Conservation (phyloP, 2,329 filamentous ascomycete genomes). For the Clarireedia paspali region DNA sequence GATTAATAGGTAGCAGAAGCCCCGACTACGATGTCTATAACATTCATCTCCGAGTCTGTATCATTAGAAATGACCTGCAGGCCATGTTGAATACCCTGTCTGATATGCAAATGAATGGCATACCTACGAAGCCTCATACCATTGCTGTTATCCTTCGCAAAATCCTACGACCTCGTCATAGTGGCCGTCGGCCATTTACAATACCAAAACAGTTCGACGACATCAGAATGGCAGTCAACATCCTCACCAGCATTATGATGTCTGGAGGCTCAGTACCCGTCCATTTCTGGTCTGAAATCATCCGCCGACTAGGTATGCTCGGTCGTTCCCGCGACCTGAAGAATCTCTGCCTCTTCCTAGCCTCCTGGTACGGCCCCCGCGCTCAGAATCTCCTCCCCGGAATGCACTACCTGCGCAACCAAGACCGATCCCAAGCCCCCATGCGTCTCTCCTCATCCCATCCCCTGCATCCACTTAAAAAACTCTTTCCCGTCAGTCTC, state of each 20-base stretch:
- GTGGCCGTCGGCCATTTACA: conserved; percentile 14
- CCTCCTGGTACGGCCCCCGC: conserved; percentile 31
- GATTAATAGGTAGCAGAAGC: conserved; percentile 36
- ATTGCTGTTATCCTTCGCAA: conserved; percentile 35
- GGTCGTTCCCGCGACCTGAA: conserved; percentile 43
- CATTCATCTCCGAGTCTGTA: conserved; percentile 35
- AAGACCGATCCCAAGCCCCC: conserved; percentile 10
- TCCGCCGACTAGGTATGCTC: conserved; percentile 52
- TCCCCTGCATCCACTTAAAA: conserved; percentile 29
- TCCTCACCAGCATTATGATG: conserved; percentile 40
- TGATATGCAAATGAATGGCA: conserved; percentile 40
- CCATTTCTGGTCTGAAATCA: conserved; percentile 46
- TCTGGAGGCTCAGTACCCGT: conserved; percentile 35
- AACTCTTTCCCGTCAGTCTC: conserved; percentile 35
- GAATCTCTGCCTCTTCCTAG: conserved; percentile 43
- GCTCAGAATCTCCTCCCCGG: not conserved
- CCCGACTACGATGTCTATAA: conserved; percentile 37
- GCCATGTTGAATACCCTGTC: conserved; percentile 26
- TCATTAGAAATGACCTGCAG: conserved; percentile 28
- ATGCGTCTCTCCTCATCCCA: conserved; percentile 14
- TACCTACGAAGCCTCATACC: conserved; percentile 36
- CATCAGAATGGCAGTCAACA: conserved; percentile 32
- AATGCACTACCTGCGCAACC: conserved; percentile 2
- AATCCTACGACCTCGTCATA: conserved; percentile 33
- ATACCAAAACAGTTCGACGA: conserved; percentile 24